Conservation (phyloP, 768 basidiomycete species). For the Zangia roseola region DNA sequence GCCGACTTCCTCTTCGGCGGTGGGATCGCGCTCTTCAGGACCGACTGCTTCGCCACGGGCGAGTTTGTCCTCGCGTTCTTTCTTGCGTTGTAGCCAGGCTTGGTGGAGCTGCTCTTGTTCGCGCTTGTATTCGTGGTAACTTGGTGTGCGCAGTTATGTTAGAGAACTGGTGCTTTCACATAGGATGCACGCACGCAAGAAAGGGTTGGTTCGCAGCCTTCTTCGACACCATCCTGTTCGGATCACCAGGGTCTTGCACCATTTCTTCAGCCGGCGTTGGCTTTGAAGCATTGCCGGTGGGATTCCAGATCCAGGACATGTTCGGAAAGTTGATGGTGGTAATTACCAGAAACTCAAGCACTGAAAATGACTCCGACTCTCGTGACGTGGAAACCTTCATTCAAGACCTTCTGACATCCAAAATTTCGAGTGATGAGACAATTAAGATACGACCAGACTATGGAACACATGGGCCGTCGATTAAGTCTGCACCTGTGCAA, state of each 20-base stretch:
- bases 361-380: too few relatives aligned
- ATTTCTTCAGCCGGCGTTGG: conserved; percentile 45
- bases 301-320: conserved; percentile 71
- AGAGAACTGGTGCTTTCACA: too few relatives aligned
- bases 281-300: conserved; percentile 36
- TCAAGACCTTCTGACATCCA: too few relatives aligned
- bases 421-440: not conserved
- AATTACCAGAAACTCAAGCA: too few relatives aligned
- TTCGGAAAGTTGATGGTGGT: not conserved
- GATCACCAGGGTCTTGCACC: conserved; percentile 61
- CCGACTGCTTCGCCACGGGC: conserved; percentile 72
- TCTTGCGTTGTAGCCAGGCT: conserved; percentile 68
- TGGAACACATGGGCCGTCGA: conserved; percentile 21
- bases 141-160: conserved; percentile 24
- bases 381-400: too few relatives aligned
- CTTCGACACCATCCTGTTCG: conserved; percentile 69
- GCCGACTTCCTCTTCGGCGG: conserved; percentile 64
- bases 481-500: conserved; percentile 31
- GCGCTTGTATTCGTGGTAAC: conserved; percentile 66
- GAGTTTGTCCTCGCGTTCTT: conserved; percentile 69
- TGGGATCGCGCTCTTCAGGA: conserved; percentile 72
- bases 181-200: conserved; percentile 57
- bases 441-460: conserved; percentile 19
- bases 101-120: conserved; percentile 59
- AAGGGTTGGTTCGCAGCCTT: conserved; percentile 87